Evolutionary conservation across 83 land plant species (phyloP).

Genomic region (Larix sibirica): DNA sequence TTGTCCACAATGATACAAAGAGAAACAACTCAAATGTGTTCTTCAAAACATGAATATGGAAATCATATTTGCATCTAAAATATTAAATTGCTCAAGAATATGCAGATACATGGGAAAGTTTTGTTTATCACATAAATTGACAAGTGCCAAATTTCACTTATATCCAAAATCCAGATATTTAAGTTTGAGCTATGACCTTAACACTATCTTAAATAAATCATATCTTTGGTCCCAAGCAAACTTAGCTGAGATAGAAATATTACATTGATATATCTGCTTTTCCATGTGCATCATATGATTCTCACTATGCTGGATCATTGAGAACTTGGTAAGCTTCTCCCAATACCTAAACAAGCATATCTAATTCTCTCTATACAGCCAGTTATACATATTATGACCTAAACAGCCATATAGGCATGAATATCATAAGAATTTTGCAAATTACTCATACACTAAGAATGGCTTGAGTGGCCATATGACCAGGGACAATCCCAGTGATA

Average conservation of each 20-base stretch:
- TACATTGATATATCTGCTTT: slow-evolving; percentile 70
- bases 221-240: neutral
- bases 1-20: neutral
- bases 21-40: neutral
- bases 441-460: neutral
- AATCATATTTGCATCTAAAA: neutral
- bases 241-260: slow-evolving; percentile 13
- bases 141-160: neutral
- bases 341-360: slow-evolving; percentile 41
- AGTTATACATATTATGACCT: neutral
- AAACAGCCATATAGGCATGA: neutral
- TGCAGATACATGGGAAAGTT: neutral
- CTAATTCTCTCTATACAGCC: neutral
- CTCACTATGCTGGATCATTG: slow-evolving; percentile 68
- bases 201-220: neutral
- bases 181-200: neutral
- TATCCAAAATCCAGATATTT: neutral
- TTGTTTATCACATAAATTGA: neutral
- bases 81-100: too few species aligned
- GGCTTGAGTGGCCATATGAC: neutral
- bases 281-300: slow-evolving; percentile 72
- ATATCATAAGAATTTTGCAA: neutral
- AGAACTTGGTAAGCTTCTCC: slow-evolving; percentile 86
- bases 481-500: neutral
- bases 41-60: neutral